Percentiles rank a stretch among this genome's conserved stretches.
Evolutionary conservation across 108 stramenopile genomes (phyloP).

Genomic region (Cyclostephanos tholiformis): DNA sequence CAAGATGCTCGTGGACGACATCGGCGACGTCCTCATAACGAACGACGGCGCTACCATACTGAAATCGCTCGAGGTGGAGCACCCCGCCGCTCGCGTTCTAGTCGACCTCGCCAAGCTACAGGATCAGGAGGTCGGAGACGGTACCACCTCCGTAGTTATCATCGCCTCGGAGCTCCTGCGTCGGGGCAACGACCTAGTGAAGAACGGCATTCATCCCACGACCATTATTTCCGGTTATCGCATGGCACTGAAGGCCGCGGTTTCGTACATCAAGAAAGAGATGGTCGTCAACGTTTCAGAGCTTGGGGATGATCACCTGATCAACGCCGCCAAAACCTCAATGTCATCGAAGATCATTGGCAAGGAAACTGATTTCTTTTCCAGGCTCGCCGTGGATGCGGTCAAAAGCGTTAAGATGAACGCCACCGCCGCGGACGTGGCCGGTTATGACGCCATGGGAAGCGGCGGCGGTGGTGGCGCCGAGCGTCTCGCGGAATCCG

Average conservation of each 20-base stretch:
- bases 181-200: slow-evolving; percentile 95
- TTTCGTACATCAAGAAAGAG: slow-evolving; percentile 93
- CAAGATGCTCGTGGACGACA: slow-evolving; percentile 99
- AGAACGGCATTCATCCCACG: slow-evolving; percentile 96
- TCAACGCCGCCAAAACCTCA: slow-evolving; percentile 94
- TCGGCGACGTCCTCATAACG: slow-evolving; percentile 99
- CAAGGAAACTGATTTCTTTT: slow-evolving; percentile 93
- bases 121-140: slow-evolving; percentile 99
- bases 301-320: slow-evolving; percentile 86
- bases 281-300: slow-evolving; percentile 86
- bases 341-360: slow-evolving; percentile 99
- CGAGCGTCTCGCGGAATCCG: background rate
- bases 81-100: slow-evolving; percentile 98
- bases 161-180: slow-evolving; percentile 96
- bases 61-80: slow-evolving; percentile 97
- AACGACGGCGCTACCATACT: slow-evolving; percentile 99
- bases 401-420: slow-evolving; percentile 89
- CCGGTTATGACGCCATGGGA: slow-evolving; percentile 55
- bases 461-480: slow-evolving; percentile 6
- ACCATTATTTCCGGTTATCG: slow-evolving; percentile 97
- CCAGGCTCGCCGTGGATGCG: slow-evolving; percentile 95
- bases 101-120: slow-evolving; percentile 99
- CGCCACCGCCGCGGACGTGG: slow-evolving; percentile 54
- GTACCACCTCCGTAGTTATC: slow-evolving; percentile 98
- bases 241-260: slow-evolving; percentile 94